Evolutionary conservation across 306 rosid genomes (phyloP), one percentile per base, ranked within the genome.

Genomic region (Begonia masoniana): DNA sequence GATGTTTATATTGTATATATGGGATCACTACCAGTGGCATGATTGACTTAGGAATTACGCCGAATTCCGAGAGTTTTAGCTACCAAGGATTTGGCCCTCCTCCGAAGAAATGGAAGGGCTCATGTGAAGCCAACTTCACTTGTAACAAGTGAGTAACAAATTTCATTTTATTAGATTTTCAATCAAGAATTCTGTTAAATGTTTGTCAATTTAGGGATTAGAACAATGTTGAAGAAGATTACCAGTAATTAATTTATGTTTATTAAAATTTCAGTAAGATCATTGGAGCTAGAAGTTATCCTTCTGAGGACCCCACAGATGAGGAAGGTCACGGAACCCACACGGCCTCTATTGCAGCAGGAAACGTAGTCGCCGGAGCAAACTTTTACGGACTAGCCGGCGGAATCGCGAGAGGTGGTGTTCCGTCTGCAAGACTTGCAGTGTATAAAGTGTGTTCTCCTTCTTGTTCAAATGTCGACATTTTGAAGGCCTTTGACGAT

Each of bases 401-500:
- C 16, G 72, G 72, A 19, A 41, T 56, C 0, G 72, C 72, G 14
- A 60, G 54, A 43, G 72, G 72, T 47, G 72, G 62, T 2, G 72
- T 67, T 58, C 72, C 72, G 1, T 43, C 62, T 0, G 52, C 72
- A 0, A 58, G 72, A 26, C 43, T 67, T 42, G 57, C 67, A 2
- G 51, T 43, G 12, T 67, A 61, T 39, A 55, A 67, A 56, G 55
- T 50, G 1, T 60, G 72, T 31, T 10, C 1, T 5, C 2, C 8
- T 3, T 54, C 54, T 6, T 67, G 72, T 52, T 4, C 2, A 2
- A 4, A 7, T 2, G 50, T 26, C 2, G 12, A n/a, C 13, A 21
- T 68, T 24, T 17, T 76, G 14, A 71, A 61, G 10, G 77, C 67
- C 35, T 68, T 62, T 52, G 82, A 76, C 5, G 78, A 76, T 62